phyloP scores from a whole-genome alignment of 2,329 filamentous ascomycete species.

The Chaetoscypha palmicola region DNA sequence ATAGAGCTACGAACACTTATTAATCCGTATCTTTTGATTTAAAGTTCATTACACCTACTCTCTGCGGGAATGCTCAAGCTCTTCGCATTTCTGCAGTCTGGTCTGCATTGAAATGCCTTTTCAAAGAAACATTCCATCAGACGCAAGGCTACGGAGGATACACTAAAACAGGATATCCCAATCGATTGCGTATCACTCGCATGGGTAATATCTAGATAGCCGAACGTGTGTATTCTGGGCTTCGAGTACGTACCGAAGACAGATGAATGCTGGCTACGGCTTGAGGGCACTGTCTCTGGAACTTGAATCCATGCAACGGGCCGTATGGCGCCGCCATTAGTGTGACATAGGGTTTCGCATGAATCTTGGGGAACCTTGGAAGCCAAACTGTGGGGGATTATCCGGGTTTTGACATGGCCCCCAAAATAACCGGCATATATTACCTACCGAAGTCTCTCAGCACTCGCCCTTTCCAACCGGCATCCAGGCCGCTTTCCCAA shows the following conservation, averaged over 20 bases:
- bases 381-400: background rate
- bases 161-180: background rate
- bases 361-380: background rate
- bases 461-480: background rate
- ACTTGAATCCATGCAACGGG: background rate
- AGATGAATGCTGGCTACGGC: too few relatives aligned
- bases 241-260: background rate
- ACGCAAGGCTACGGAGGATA: background rate
- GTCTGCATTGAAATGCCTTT: too few relatives aligned
- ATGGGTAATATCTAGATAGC: background rate
- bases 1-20: too few relatives aligned
- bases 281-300: too few relatives aligned
- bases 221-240: too few relatives aligned
- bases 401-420: background rate
- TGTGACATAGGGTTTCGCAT: background rate
- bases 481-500: background rate
- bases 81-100: too few relatives aligned
- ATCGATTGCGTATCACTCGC: background rate
- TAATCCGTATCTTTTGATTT: background rate
- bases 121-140: too few relatives aligned
- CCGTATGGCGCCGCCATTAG: background rate
- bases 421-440: constrained; percentile 1
- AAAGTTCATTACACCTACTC: background rate
- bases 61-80: too few relatives aligned
- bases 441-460: constrained; percentile 1